phyloP scores from a whole-genome alignment of 345 rosid genomes.

The Conringia planisiliqua region DNA sequence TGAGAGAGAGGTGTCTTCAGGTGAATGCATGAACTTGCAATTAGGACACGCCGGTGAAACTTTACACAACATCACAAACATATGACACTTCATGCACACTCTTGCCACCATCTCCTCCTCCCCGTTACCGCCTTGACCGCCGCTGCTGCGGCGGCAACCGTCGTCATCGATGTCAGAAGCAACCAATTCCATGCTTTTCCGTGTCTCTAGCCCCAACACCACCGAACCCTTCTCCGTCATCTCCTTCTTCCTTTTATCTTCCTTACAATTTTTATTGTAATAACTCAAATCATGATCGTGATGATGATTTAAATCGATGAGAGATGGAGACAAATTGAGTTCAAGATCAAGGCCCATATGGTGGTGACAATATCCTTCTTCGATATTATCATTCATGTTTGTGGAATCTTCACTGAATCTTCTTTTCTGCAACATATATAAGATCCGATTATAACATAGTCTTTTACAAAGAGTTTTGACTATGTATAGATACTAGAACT shows the following conservation, averaged over 20 bases:
- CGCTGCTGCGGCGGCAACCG: not conserved
- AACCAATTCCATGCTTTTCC: conserved; percentile 38
- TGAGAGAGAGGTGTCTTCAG: conserved; percentile 4
- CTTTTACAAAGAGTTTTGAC: too few species aligned
- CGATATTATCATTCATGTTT: conserved; percentile 33
- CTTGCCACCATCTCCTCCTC: conserved; percentile 66
- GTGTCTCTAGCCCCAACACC: conserved; percentile 2
- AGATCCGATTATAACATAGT: not conserved
- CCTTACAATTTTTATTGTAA: conserved; percentile 16
- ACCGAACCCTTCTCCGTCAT: not conserved
- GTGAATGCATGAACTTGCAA: conserved; percentile 77
- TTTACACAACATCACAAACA: conserved; percentile 74
- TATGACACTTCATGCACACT: conserved; percentile 66
- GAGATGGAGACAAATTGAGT: conserved; percentile 59
- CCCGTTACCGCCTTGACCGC: not conserved
- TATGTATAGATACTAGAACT: too few species aligned
- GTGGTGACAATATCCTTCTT: conserved; percentile 18
- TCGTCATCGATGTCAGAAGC: conserved; percentile 31
- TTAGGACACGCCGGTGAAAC: conserved; percentile 73
- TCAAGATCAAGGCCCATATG: conserved; percentile 63
- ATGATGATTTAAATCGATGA: conserved; percentile 16
- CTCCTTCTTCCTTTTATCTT: not conserved
- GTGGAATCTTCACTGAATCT: conserved; percentile 50
- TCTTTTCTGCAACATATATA: conserved; percentile 35
- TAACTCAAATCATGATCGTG: conserved; percentile 5